Evolutionary conservation across 2,329 filamentous ascomycete species (phyloP), one percentile per base, ranked within the genome.

Genomic region (Cladophialophora yegresii): DNA sequence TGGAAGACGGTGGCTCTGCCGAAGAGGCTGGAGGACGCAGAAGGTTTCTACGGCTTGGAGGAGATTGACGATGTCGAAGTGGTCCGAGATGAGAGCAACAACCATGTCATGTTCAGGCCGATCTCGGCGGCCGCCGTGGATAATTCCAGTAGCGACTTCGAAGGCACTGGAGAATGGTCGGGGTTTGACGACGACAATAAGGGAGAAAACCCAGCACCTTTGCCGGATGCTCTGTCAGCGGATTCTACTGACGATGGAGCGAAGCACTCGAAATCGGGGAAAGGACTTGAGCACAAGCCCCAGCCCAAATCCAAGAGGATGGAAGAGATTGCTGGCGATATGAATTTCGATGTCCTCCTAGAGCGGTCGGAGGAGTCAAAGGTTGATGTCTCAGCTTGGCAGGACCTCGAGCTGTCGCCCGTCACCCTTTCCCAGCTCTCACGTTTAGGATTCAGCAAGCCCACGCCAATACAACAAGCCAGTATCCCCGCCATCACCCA

Each of bases 61-160:
- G 93, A 98, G 72, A 89, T 98, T 54, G 91, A 96, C 16, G 92
- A 91, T 58, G 91, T 99, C 1, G 90, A 96, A 32, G 83, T 99
- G n/a, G 81, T 96, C 49, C 85, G 84, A 67, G 79, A 64, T 78
- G 81, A 50, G 81, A 79, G 16, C 81, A 85, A 32, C 84, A 87
- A 74, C 89, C 89, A 79, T 80, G 84, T 75, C 87, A 88, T 12
- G 88, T 90, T 76, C 82, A 81, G 71, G 83, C 89, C 71, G 76
- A 78, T 12, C 64, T 71, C 54, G 64, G 72, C 56, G 5, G 55
- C 56, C 36, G 51, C 51, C 6, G 50, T 71, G 73, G 64, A 74
- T 75, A 63, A 76, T 70, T 62, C 72, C 69, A 43, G 50, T 68
- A 20, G 40, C 63, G 36, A 78, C 53, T 78, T 81, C 28, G 81